These are phyloP conservation scores for Apiotrichum gamsii DNA, from an alignment of 1,284 basidiomycete species.

Conservation along the genomic window DNA sequence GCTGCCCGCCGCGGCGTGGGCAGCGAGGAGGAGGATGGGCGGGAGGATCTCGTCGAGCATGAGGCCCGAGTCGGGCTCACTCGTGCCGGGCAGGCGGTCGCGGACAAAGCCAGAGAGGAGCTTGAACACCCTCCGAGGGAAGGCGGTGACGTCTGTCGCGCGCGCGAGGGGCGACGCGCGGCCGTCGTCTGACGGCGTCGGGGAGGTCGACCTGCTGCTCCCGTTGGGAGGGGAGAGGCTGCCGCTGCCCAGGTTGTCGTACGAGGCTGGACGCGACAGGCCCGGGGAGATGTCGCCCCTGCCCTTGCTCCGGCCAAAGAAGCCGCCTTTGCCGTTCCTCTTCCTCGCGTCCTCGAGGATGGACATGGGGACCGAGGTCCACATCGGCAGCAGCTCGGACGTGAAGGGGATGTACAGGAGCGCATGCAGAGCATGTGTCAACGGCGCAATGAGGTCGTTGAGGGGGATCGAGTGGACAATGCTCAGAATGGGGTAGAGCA, in stretches of 20 bases:
- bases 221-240: background rate
- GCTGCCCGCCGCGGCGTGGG: conserved; percentile 61
- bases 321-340: background rate
- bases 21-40: conserved; percentile 67
- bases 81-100: conserved; percentile 22
- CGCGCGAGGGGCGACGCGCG: background rate
- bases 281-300: background rate
- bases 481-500: conserved; percentile 28
- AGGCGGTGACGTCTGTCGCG: conserved; percentile 16
- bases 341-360: background rate
- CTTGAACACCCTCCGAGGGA: conserved; percentile 23
- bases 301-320: background rate
- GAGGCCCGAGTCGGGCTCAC: conserved; percentile 25
- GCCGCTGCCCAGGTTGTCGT: background rate
- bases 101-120: conserved; percentile 29
- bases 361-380: conserved; percentile 18
- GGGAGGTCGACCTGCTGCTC: conserved; percentile 9
- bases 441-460: conserved; percentile 29
- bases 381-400: conserved; percentile 25
- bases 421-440: conserved; percentile 35
- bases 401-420: conserved; percentile 37
- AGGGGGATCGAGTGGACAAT: conserved; percentile 29
- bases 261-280: background rate
- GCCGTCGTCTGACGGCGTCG: conserved; percentile 5
- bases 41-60: conserved; percentile 65